Conservation (phyloP, 345 rosid species). For the Combretum micranthum region DNA sequence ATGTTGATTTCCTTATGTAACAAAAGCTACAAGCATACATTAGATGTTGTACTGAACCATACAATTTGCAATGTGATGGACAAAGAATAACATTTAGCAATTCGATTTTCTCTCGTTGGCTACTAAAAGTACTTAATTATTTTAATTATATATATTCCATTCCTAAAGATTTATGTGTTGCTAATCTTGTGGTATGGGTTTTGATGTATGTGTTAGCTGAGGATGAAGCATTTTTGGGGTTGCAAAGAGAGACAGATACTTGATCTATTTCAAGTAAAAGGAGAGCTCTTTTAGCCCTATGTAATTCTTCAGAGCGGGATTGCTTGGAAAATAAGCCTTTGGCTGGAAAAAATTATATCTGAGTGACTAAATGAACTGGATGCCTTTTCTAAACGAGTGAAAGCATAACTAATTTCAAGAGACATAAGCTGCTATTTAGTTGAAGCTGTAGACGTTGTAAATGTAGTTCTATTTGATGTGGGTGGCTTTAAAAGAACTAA, state of each 20-base stretch:
- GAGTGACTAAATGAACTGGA: constrained; percentile 69
- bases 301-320: constrained; percentile 33
- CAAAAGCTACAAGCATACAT: too few species aligned
- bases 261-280: constrained; percentile 38
- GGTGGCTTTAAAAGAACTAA: constrained; percentile 77
- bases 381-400: constrained; percentile 61
- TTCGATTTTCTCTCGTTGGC: too few species aligned
- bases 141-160: too few species aligned
- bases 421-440: constrained; percentile 74
- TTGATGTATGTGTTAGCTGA: too few species aligned
- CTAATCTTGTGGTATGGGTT: too few species aligned
- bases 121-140: background rate
- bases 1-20: too few species aligned
- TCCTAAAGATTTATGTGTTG: too few species aligned
- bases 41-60: too few species aligned
- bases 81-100: too few species aligned
- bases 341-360: constrained; percentile 49
- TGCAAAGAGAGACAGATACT: constrained; percentile 53
- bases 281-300: constrained; percentile 23
- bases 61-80: too few species aligned
- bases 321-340: constrained; percentile 49
- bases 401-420: constrained; percentile 71
- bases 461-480: constrained; percentile 64
- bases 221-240: constrained; percentile 58
- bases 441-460: constrained; percentile 77